A percentile compares a stretch with the other conserved stretches of the same genome.
Conservation (phyloP, 495 filamentous ascomycete species). For the Hyaloscypha finlandica region DNA sequence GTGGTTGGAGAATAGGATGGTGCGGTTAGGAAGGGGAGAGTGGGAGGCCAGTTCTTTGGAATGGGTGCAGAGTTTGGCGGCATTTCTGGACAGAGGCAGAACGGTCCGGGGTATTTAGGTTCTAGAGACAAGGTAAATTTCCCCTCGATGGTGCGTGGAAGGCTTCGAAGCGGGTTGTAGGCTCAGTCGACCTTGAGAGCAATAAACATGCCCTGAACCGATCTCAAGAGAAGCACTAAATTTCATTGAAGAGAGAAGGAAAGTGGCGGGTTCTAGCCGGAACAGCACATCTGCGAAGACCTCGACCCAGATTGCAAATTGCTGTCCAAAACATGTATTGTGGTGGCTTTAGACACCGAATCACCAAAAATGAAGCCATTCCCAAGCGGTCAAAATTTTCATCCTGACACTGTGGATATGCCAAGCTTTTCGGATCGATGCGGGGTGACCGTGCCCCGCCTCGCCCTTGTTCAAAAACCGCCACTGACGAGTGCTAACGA, state of each 20-base stretch:
- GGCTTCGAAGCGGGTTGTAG: no score
- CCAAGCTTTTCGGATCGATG: not conserved
- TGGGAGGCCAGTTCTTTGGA: slow-evolving; percentile 60
- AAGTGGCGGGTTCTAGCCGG: no score
- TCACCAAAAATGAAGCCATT: not conserved
- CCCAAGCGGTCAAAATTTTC: not conserved
- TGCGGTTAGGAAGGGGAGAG: slow-evolving; percentile 52
- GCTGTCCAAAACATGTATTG: not conserved
- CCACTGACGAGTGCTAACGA: not conserved
- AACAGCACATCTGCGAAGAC: no score
- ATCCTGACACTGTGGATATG: not conserved
- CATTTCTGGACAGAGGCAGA: not conserved
- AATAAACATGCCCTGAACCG: no score
- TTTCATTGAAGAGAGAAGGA: no score
- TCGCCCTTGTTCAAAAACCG: not conserved
- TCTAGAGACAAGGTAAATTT: not conserved
- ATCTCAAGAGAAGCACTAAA: no score
- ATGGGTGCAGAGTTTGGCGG: slow-evolving; percentile 4
- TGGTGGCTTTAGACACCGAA: not conserved
- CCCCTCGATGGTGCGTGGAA: no score
- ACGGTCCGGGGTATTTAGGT: not conserved
- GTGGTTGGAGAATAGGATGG: slow-evolving; percentile 52
- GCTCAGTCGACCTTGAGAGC: no score
- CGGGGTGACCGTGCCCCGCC: not conserved
- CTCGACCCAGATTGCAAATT: no score